phyloP scores from a whole-genome alignment of 495 filamentous ascomycete species.

The Aspergillus ellipticus region DNA sequence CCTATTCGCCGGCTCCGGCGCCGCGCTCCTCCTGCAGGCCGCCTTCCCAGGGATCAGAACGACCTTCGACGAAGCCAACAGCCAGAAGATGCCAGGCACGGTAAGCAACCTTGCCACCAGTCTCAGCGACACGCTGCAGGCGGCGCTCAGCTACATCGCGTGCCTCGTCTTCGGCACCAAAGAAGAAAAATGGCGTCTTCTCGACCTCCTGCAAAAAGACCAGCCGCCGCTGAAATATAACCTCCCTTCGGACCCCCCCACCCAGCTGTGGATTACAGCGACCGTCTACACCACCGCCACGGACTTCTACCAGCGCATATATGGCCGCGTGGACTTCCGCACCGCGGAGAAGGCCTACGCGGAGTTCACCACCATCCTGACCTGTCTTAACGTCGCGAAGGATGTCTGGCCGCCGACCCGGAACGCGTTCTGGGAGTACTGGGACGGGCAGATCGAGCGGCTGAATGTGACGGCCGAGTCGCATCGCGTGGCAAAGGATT shows the following conservation, averaged over 20 bases:
- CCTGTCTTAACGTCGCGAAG: slow-evolving; percentile 24
- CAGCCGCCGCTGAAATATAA: slow-evolving; percentile 25
- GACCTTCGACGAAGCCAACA: slow-evolving; percentile 6
- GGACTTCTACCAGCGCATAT: slow-evolving; percentile 43
- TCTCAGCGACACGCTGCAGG: slow-evolving; percentile 32
- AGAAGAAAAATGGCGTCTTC: slow-evolving; percentile 30
- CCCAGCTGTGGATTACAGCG: slow-evolving; percentile 37
- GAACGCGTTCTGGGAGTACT: slow-evolving; percentile 38
- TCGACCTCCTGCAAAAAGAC: slow-evolving; percentile 23
- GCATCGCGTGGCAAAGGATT: slow-evolving; percentile 30
- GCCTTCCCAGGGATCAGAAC: slow-evolving; percentile 31
- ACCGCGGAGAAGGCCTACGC: slow-evolving; percentile 35
- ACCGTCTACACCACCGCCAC: slow-evolving; percentile 41
- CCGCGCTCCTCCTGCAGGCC: slow-evolving; percentile 39
- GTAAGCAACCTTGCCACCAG: slow-evolving; percentile 25
- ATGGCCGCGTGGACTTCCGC: slow-evolving; percentile 33
- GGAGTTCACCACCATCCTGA: slow-evolving; percentile 34
- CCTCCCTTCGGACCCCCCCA: slow-evolving; percentile 21
- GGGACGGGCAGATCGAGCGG: slow-evolving; percentile 33
- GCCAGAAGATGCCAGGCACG: neutral
- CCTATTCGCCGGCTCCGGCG: slow-evolving; percentile 33
- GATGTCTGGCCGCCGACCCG: slow-evolving; percentile 33
- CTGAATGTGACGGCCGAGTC: slow-evolving; percentile 33
- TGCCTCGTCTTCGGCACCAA: slow-evolving; percentile 37
- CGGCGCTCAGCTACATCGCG: slow-evolving; percentile 37